These are phyloP conservation scores for Nemania sp. DNA, from an alignment of 2,329 filamentous ascomycete genomes.

Conservation along the genomic window DNA sequence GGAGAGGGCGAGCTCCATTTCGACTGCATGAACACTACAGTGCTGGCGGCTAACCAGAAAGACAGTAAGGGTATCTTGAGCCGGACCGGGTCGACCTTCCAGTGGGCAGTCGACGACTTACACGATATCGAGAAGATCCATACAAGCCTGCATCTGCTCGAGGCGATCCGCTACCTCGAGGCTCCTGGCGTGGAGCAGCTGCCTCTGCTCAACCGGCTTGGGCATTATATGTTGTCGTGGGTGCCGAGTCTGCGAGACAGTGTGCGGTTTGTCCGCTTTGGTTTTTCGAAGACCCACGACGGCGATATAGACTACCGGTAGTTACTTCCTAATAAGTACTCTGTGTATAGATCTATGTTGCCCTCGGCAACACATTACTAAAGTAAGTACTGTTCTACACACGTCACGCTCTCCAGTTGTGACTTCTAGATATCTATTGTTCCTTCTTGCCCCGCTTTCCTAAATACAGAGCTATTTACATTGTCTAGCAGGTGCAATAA, in stretches of 20 bases:
- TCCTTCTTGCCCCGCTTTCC: too few species aligned
- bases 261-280: constrained; percentile 20
- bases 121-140: constrained; percentile 30
- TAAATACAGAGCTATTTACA: too few species aligned
- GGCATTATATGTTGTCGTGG: constrained; percentile 19
- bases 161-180: constrained; percentile 19
- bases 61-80: constrained; percentile 17
- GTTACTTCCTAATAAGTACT: too few species aligned
- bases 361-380: too few species aligned
- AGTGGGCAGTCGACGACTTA: constrained; percentile 34
- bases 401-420: too few species aligned
- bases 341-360: too few species aligned
- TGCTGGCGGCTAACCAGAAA: constrained; percentile 19
- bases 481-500: too few species aligned
- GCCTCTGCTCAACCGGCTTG: constrained; percentile 6
- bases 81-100: constrained; percentile 29
- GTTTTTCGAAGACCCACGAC: constrained; percentile 13
- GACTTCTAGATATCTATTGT: too few species aligned
- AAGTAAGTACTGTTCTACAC: too few species aligned
- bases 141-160: constrained; percentile 27
- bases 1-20: constrained; percentile 36
- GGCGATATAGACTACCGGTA: too few species aligned
- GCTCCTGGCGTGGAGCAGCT: constrained; percentile 17
- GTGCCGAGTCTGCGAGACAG: constrained; percentile 21
- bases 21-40: constrained; percentile 29